A percentile compares a stretch with the other conserved stretches of the same genome.
phyloP scores from a whole-genome alignment of 306 rosid species.

The Quercus wislizeni region DNA sequence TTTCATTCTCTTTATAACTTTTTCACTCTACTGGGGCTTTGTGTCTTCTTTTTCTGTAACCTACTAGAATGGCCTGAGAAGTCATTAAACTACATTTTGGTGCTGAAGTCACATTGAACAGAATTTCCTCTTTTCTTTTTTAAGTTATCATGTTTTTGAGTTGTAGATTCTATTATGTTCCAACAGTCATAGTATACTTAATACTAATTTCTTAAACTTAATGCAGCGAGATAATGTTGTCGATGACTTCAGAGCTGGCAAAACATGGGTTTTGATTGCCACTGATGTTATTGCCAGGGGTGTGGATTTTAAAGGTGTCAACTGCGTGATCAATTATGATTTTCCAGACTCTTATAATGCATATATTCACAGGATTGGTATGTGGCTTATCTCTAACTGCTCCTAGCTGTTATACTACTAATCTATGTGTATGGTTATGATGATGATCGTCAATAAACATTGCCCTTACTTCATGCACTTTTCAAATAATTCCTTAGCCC shows the following conservation, averaged over 20 bases:
- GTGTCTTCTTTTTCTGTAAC: no score
- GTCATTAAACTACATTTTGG: background rate
- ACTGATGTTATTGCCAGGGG: constrained; percentile 98
- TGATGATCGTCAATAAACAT: background rate
- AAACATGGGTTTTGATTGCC: constrained; percentile 95
- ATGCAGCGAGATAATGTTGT: constrained; percentile 87
- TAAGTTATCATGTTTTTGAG: background rate
- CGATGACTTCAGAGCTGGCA: constrained; percentile 88
- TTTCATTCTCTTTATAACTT: background rate
- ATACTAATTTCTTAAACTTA: constrained; percentile 20
- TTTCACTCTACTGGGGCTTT: constrained; percentile 11
- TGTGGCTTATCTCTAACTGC: constrained; percentile 5
- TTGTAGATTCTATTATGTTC: background rate
- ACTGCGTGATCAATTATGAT: constrained; percentile 88
- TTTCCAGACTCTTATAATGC: constrained; percentile 91
- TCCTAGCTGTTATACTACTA: background rate
- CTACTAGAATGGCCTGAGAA: background rate
- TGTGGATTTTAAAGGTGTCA: constrained; percentile 93
- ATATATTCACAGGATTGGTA: constrained; percentile 93
- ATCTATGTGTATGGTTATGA: background rate
- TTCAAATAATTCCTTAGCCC: background rate
- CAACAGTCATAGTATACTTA: background rate
- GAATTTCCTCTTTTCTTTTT: background rate
- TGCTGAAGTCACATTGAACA: background rate
- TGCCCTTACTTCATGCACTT: background rate